A percentile compares a stretch with the other conserved stretches of the same genome.
These are phyloP conservation scores for Diplosphaera chodatii DNA, from an alignment of 139 green algal species.

Conservation along the genomic window DNA sequence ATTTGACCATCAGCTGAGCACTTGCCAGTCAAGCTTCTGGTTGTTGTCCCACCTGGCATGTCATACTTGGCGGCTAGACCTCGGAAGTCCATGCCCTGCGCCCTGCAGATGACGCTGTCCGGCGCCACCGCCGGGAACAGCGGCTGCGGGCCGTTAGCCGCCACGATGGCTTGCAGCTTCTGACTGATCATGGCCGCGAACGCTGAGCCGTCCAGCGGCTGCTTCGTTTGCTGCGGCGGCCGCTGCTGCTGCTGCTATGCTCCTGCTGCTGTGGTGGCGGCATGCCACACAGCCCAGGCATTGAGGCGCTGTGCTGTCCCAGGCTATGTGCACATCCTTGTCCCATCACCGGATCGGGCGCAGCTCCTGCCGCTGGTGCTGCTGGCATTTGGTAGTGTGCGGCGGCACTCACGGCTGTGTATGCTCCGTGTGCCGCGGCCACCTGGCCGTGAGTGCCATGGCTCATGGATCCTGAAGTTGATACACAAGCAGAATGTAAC, in stretches of 20 bases:
- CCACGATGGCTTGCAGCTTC: constrained; percentile 21
- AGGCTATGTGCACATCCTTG: no score
- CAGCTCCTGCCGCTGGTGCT: not conserved
- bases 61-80: not conserved
- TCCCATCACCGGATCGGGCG: no score
- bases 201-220: not conserved
- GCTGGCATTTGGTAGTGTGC: not conserved
- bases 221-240: no score
- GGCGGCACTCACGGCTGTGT: not conserved
- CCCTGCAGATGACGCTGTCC: not conserved
- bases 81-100: not conserved
- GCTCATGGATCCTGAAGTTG: no score
- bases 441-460: not conserved
- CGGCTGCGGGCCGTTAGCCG: constrained; percentile 1
- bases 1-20: no score
- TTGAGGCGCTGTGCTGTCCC: no score
- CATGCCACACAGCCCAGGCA: not conserved
- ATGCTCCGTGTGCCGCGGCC: not conserved
- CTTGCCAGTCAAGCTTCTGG: no score
- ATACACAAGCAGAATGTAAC: no score
- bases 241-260: no score
- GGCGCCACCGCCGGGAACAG: constrained; percentile 11
- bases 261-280: no score
- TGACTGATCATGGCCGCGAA: not conserved
- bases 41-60: not conserved